A percentile compares a stretch with the other conserved stretches of the same genome.
Conservation (phyloP, 345 rosid species). For the Gossypium ekmanianum region DNA sequence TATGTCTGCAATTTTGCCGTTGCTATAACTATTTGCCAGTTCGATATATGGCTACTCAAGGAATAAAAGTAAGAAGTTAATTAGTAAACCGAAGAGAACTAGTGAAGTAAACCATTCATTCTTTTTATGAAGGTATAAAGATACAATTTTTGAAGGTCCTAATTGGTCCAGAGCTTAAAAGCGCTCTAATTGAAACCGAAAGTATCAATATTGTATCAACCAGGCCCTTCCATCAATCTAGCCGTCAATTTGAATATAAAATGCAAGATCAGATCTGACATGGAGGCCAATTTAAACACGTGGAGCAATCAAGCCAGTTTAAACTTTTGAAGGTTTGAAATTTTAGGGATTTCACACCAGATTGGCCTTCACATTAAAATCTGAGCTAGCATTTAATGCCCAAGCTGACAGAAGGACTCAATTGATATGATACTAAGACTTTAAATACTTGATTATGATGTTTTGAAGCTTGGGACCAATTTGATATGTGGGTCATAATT, state of each 20-base stretch:
- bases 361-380: not conserved
- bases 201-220: too few species aligned
- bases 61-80: slow-evolving; percentile 10
- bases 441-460: not conserved
- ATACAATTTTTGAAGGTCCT: not conserved
- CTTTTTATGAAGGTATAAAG: not conserved
- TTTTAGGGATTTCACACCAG: too few species aligned
- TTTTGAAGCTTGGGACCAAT: not conserved
- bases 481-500: not conserved
- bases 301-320: too few species aligned
- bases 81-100: not conserved
- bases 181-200: too few species aligned
- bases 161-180: too few species aligned
- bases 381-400: not conserved
- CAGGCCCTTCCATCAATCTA: too few species aligned
- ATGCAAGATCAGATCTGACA: too few species aligned
- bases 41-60: slow-evolving; percentile 65
- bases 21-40: slow-evolving; percentile 54
- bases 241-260: too few species aligned
- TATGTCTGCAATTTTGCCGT: slow-evolving; percentile 59
- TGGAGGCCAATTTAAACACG: too few species aligned
- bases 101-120: not conserved
- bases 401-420: not conserved
- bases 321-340: too few species aligned
- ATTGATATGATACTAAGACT: not conserved